Percentiles rank a stretch among this genome's conserved stretches.
Conservation (phyloP, 2,329 filamentous ascomycete genomes). For the Triangularia verruculosa region DNA sequence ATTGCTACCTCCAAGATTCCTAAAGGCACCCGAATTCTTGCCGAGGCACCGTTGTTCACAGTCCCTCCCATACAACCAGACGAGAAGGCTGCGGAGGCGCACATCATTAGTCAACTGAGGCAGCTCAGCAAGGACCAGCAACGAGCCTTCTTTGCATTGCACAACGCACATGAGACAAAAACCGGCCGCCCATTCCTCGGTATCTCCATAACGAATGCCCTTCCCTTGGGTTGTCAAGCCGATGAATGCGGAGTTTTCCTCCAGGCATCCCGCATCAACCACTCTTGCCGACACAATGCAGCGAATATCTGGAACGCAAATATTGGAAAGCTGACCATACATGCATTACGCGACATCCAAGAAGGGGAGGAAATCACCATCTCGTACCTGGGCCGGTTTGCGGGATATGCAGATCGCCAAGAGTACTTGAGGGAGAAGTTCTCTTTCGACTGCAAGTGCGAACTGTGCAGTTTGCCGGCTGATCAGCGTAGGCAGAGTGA, state of each 20-base stretch:
- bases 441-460: conserved; percentile 11
- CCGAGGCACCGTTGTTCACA: conserved; percentile 9
- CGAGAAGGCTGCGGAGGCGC: not conserved
- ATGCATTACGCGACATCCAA: conserved; percentile 15
- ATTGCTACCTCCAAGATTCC: conserved; percentile 14
- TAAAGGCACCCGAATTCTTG: conserved; percentile 16
- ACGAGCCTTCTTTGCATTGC: conserved; percentile 4
- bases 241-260: conserved; percentile 9
- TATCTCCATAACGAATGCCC: not conserved
- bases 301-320: conserved; percentile 11
- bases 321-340: conserved; percentile 6
- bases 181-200: not conserved
- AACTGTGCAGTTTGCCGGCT: conserved; percentile 2
- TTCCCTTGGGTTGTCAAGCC: not conserved
- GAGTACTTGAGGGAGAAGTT: not conserved
- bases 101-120: not conserved
- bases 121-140: conserved; percentile 5
- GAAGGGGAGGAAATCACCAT: conserved; percentile 14
- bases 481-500: not conserved
- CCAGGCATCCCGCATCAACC: conserved; percentile 13
- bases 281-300: conserved; percentile 12
- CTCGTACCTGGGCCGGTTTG: not conserved
- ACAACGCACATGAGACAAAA: not conserved
- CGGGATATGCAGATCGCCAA: not conserved
- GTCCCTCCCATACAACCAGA: not conserved